phyloP scores from a whole-genome alignment of 495 filamentous ascomycete species.

The Tetracladium marchalianum region DNA sequence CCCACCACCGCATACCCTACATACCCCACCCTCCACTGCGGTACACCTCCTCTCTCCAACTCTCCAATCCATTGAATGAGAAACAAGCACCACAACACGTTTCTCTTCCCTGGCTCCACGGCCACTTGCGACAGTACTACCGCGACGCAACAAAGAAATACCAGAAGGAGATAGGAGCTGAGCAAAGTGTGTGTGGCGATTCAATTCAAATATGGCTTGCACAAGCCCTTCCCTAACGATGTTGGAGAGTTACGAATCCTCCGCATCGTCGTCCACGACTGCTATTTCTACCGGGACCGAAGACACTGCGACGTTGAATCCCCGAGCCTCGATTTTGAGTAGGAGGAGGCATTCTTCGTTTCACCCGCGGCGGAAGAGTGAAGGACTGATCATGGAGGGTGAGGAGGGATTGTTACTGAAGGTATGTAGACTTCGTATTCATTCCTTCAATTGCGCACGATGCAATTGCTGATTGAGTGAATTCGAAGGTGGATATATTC shows the following conservation, averaged over 20 bases:
- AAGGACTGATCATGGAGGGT: constrained; percentile 51
- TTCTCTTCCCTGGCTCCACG: too few relatives aligned
- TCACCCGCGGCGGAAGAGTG: constrained; percentile 46
- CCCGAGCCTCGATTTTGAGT: constrained; percentile 15
- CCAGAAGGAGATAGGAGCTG: too few relatives aligned
- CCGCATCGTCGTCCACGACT: neutral
- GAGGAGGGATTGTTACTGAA: constrained; percentile 58
- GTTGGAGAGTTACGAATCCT: constrained; percentile 11
- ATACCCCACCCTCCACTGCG: too few relatives aligned
- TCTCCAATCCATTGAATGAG: too few relatives aligned
- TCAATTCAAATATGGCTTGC: constrained; percentile 11
- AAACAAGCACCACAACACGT: too few relatives aligned
- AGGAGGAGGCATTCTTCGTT: constrained; percentile 59
- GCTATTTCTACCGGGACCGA: constrained; percentile 23
- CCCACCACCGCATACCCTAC: too few relatives aligned
- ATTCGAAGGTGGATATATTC: constrained; percentile 70
- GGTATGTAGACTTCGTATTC: constrained; percentile 24
- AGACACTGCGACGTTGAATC: neutral
- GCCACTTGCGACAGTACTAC: too few relatives aligned
- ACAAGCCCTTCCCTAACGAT: constrained; percentile 17
- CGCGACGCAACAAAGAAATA: too few relatives aligned
- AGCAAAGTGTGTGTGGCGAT: too few relatives aligned
- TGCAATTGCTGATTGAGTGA: constrained; percentile 5
- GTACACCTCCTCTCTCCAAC: too few relatives aligned
- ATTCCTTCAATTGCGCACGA: neutral